Base-by-base conservation (phyloP, 164 flowering plant genomes). In the Tinospora cordifolia region DNA sequence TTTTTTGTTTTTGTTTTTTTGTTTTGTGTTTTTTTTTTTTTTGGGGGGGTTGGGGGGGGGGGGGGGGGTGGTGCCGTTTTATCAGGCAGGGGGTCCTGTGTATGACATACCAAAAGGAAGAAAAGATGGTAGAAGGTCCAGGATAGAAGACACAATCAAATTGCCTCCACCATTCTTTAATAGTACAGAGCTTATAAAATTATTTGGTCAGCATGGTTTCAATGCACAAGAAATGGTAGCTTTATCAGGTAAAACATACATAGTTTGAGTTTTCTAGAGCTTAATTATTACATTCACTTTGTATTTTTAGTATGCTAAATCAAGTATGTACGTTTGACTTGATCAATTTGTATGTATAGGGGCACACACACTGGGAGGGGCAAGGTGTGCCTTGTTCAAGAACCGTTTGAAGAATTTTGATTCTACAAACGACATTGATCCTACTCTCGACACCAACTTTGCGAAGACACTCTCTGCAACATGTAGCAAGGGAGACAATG, bases 361-460 rank as follows among this genome's bases (percentile, higher is more conserved):
- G n/a, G 97, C 80, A 3, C 98, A 93, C 71, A 93, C 97, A 5
- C 72, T 93, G 21, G 98, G 98, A 72, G 91, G 84, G 49, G 92
- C 98, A 46, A 74, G 90, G 66, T 93, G 98, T 72, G 79, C 96
- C 7, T 91, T 96, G 1, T 93, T 93, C 90, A 91, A 91, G 70
- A 74, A 59, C 71, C 67, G 98, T 30, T 30, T 93, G 57, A 78
- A 71, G 17, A 79, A 83, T 38, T 85, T 83, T 64, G 83, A 82
- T 63, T 67, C 82, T 1, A 80, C 83, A 2, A 74, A 79, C 59
- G 80, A 76, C 19, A 76, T 76, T 8, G 98, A 93, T 70, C 87
- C 90, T 3, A 66, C 71, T 0, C 26, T 88, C 27, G 86, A 86
- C 65, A 40, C 88, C 0, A 73, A 75, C 51, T 81, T 87, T 6